Conservation (phyloP, 495 filamentous ascomycete species). For the Penicillium canariense region DNA sequence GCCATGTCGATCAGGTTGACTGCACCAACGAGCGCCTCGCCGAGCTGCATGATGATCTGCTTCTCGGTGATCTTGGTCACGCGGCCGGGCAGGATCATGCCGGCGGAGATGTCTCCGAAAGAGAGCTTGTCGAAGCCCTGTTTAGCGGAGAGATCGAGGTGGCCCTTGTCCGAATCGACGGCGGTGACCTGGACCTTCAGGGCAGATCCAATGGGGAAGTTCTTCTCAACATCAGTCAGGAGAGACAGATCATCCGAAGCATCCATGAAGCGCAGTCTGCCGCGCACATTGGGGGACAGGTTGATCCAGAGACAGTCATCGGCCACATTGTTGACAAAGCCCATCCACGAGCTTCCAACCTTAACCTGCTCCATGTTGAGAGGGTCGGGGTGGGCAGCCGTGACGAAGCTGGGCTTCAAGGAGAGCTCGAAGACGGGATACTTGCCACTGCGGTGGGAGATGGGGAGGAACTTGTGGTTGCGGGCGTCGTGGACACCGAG, state of each 20-base stretch:
- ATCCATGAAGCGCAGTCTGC: conserved; percentile 75
- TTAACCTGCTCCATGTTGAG: conserved; percentile 73
- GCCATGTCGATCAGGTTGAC: conserved; percentile 74
- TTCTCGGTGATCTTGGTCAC: conserved; percentile 85
- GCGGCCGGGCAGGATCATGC: conserved; percentile 77
- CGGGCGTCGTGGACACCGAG: conserved; percentile 86
- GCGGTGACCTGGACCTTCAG: conserved; percentile 71
- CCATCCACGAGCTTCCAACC: conserved; percentile 66
- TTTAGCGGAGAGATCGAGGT: conserved; percentile 78
- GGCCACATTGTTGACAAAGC: conserved; percentile 84
- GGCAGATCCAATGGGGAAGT: conserved; percentile 86
- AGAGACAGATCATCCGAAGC: conserved; percentile 80
- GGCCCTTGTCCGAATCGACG: conserved; percentile 69
- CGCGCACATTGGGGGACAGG: conserved; percentile 85
- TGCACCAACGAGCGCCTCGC: conserved; percentile 67
- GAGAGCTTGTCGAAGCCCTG: conserved; percentile 55
- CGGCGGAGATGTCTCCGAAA: conserved; percentile 65
- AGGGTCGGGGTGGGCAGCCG: conserved; percentile 50
- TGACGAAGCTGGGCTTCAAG: conserved; percentile 69
- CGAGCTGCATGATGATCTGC: conserved; percentile 80
- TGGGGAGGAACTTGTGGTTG: conserved; percentile 88
- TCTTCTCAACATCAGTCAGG: conserved; percentile 69
- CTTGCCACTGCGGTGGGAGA: conserved; percentile 76
- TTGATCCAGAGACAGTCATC: conserved; percentile 82
- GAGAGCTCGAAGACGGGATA: conserved; percentile 83